phyloP scores from a whole-genome alignment of 306 rosid genomes.

The Trichosanthes truncata region DNA sequence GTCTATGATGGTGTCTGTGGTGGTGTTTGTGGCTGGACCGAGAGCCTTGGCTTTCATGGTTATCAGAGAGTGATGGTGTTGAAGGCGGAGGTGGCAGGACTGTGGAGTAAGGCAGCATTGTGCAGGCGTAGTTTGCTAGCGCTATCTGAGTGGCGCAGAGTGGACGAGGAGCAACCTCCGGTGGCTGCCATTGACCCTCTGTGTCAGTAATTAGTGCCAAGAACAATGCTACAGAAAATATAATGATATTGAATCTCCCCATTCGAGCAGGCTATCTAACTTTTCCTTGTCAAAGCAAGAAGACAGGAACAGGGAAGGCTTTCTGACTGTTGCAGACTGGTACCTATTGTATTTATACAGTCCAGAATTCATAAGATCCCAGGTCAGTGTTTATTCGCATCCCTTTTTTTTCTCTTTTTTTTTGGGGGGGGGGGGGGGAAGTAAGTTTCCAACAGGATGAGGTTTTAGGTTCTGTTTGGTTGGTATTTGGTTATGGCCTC shows the following conservation, averaged over 20 bases:
- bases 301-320: constrained; percentile 6
- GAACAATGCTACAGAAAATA: background rate
- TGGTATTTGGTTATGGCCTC: constrained; percentile 18
- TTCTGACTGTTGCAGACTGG: constrained; percentile 13
- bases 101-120: constrained; percentile 4
- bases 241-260: constrained; percentile 1
- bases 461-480: constrained; percentile 19
- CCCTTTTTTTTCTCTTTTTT: background rate
- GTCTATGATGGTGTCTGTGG: background rate
- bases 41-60: background rate
- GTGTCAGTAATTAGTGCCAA: background rate
- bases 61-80: background rate
- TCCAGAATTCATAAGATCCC: constrained; percentile 12
- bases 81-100: background rate
- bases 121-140: constrained; percentile 12
- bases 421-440: constrained; percentile 1
- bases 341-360: constrained; percentile 28
- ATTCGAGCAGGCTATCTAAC: background rate
- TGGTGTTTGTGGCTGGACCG: background rate
- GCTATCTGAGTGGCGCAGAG: constrained; percentile 14
- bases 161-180: background rate
- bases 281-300: background rate
- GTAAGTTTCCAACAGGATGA: constrained; percentile 36
- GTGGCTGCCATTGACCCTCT: constrained; percentile 1
- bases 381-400: constrained; percentile 9